Percentiles rank a stretch among this genome's conserved stretches.
These are phyloP conservation scores for Boechera stricta DNA, from an alignment of 345 rosid genomes.

Conservation along the genomic window DNA sequence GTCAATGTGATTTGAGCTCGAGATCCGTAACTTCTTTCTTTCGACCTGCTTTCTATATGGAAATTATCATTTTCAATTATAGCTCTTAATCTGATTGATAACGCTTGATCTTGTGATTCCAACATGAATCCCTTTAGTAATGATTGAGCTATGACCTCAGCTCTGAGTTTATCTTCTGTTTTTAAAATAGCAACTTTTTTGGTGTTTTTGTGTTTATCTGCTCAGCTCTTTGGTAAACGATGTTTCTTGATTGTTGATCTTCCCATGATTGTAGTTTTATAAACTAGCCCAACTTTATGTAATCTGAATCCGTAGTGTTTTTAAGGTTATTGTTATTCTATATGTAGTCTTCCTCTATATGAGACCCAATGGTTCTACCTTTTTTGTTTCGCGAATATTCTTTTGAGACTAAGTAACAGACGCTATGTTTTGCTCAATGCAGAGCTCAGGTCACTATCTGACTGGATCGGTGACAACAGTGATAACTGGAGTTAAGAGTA, in stretches of 20 bases:
- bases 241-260: constrained; percentile 13
- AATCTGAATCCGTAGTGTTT: background rate
- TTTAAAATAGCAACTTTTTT: constrained; percentile 11
- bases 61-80: background rate
- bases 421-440: constrained; percentile 26
- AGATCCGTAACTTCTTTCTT: constrained; percentile 31
- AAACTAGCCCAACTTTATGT: background rate
- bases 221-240: constrained; percentile 8
- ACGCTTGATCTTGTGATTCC: background rate
- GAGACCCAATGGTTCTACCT: background rate
- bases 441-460: constrained; percentile 35
- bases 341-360: background rate
- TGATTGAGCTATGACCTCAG: constrained; percentile 16
- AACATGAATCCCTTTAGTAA: background rate
- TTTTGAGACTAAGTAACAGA: background rate
- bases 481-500: constrained; percentile 26
- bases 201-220: constrained; percentile 9
- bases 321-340: background rate
- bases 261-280: constrained; percentile 3
- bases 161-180: constrained; percentile 20
- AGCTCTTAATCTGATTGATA: constrained; percentile 4
- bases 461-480: constrained; percentile 37
- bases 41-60: constrained; percentile 6
- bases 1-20: constrained; percentile 26
- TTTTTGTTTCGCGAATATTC: background rate